Evolutionary conservation across 441 rosid genomes (phyloP), one percentile per base, ranked within the genome.

Genomic region (Populus trichocarpa): DNA sequence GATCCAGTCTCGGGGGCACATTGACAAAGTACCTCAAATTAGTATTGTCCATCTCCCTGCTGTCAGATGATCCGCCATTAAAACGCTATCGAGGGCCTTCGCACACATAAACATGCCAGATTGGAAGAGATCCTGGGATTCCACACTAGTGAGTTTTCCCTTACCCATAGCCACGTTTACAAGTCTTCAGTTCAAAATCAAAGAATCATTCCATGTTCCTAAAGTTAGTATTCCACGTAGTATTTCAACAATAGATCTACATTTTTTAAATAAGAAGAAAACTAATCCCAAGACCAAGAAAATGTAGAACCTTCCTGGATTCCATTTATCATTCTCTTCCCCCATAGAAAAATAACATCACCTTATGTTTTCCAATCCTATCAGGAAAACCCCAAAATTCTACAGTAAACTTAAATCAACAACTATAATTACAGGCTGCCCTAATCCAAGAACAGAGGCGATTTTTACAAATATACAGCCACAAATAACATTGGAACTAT

Each of bases 1-100:
- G 84, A 84, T 84, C 85, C 79, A 84, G 88, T 88, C 93, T 87
- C 88, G 70, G 87, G 75, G 89, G 85, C 86, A 81, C 87, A 89
- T 83, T 83, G 85, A 87, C 79, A 83, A 84, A 79, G 75, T 82
- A 85, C 79, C 85, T 80, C 84, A 46, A 80, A 82, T 72, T 82
- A 87, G 84, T 66, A 89, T 80, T 78, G 83, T 76, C 81, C 82
- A 80, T 82, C 88, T 86, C 91, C 89, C 93, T 85, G 90, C 87
- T 80, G 79, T 86, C 83, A 85, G 86, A 89, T 77, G 86, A 88
- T 87, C 87, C 92, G 86, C 74, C 69, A 74, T 84, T 81, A 83
- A 86, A 83, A 83, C 77, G 74, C 74, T 76, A 86, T 85, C 6
- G 40, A 84, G 81, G 85, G 81, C 81, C 83, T 83, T 80, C 65